These are phyloP conservation scores for Pisolithus albus DNA, from an alignment of 768 basidiomycete species.

Conservation along the genomic window DNA sequence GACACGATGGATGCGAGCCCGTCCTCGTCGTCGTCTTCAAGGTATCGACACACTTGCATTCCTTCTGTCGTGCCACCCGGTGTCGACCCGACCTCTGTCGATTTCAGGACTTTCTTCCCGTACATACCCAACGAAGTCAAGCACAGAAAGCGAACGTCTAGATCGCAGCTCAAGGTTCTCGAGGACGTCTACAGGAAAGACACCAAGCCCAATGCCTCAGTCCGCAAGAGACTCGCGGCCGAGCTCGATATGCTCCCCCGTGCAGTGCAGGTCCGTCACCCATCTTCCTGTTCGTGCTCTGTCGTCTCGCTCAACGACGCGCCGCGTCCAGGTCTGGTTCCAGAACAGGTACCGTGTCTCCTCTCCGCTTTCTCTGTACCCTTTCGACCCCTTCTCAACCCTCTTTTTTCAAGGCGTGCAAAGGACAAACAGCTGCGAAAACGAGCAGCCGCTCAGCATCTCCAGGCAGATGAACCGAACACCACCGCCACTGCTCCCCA, in stretches of 20 bases:
- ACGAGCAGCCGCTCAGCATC: conserved; percentile 31
- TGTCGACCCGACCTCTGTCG: conserved; percentile 59
- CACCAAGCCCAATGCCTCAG: conserved; percentile 82
- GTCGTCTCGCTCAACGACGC: conserved; percentile 14
- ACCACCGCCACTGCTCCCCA: conserved; percentile 7
- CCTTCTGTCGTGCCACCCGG: conserved; percentile 44
- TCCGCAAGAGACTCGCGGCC: conserved; percentile 72
- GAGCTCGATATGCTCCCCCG: conserved; percentile 89
- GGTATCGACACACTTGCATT: conserved; percentile 35
- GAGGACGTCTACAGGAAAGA: conserved; percentile 82
- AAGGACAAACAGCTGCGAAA: conserved; percentile 70
- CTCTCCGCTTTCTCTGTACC: neutral
- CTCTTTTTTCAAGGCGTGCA: conserved; percentile 49
- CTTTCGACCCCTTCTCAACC: conserved; percentile 8
- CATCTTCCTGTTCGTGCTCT: conserved; percentile 7
- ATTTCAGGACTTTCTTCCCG: conserved; percentile 81
- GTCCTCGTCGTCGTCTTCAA: conserved; percentile 13
- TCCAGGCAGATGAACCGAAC: conserved; percentile 18
- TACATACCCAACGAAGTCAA: conserved; percentile 91
- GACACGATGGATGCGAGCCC: conserved; percentile 20
- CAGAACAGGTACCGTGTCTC: conserved; percentile 60
- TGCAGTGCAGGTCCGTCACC: conserved; percentile 78
- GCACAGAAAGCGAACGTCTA: conserved; percentile 86
- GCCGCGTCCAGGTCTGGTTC: conserved; percentile 69
- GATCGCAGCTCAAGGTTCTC: conserved; percentile 81